Percentiles rank a stretch among this genome's conserved stretches.
phyloP scores from a whole-genome alignment of 2,329 filamentous ascomycete species.

The Fusarium nurragi region DNA sequence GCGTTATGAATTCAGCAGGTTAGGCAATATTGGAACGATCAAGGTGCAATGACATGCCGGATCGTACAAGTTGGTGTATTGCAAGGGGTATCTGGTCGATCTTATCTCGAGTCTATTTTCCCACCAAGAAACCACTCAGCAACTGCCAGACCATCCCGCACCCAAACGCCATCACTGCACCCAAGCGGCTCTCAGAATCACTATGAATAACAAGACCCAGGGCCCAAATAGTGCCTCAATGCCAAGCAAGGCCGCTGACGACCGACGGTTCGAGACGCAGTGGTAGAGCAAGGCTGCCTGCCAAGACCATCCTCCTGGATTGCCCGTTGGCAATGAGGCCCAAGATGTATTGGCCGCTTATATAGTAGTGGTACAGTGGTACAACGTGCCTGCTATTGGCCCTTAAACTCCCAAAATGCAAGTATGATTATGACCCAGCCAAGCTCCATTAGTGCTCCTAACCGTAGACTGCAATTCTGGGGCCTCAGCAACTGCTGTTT shows the following conservation, averaged over 20 bases:
- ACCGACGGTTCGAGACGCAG: constrained; percentile 2
- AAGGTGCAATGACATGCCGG: background rate
- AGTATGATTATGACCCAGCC: constrained; percentile 33
- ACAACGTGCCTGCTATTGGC: constrained; percentile 38
- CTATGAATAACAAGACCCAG: background rate
- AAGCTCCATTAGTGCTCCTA: constrained; percentile 41
- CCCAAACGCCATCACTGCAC: background rate
- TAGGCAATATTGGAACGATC: background rate
- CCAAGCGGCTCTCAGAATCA: background rate
- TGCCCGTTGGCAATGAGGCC: constrained; percentile 5
- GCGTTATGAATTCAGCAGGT: constrained; percentile 1
- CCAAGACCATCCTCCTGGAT: background rate
- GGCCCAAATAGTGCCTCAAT: constrained; percentile 7
- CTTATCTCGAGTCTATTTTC: background rate
- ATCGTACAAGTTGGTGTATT: background rate
- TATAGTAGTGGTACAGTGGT: constrained; percentile 30
- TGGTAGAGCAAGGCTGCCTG: constrained; percentile 5
- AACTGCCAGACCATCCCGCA: background rate
- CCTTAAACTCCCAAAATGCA: constrained; percentile 41
- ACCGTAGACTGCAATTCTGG: constrained; percentile 25
- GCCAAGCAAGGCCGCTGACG: constrained; percentile 13
- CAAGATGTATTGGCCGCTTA: constrained; percentile 22
- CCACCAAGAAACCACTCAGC: background rate
- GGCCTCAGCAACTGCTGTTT: constrained; percentile 40
- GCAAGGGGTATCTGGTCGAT: constrained; percentile 9